Conservation (phyloP, 208 protist species). For the Leishmania amazonensis region DNA sequence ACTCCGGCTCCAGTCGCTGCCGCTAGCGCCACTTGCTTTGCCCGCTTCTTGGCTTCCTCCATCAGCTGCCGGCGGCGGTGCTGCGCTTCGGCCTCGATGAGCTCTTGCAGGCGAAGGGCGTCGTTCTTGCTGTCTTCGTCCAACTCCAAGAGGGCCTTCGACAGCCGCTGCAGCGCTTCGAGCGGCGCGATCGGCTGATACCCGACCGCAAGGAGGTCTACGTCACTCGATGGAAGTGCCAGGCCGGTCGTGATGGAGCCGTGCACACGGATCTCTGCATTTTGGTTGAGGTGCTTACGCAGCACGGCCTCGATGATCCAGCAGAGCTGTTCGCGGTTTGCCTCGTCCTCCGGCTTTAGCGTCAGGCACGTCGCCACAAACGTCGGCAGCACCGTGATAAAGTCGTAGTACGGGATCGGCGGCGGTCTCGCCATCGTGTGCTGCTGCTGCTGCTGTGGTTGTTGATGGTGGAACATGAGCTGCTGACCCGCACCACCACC, state of each 20-base stretch:
- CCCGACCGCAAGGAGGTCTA: conserved; percentile 77
- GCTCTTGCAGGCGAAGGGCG: conserved; percentile 25
- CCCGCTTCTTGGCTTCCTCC: conserved; percentile 9
- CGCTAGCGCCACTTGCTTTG: conserved; percentile 8
- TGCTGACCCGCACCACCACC: not conserved
- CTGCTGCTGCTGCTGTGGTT: conserved; percentile 10
- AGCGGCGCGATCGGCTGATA: conserved; percentile 73
- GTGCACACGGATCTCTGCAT: conserved; percentile 68
- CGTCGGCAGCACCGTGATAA: conserved; percentile 53
- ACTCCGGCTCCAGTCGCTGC: not conserved
- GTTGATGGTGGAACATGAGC: not conserved
- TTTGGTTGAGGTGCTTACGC: conserved; percentile 30
- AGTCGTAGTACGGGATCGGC: conserved; percentile 50
- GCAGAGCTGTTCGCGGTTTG: conserved; percentile 62
- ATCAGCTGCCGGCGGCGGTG: conserved; percentile 11
- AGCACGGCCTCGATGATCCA: conserved; percentile 58
- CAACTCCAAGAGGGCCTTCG: conserved; percentile 57
- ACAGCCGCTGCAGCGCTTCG: conserved; percentile 70
- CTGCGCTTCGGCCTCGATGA: conserved; percentile 39
- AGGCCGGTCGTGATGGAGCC: conserved; percentile 80
- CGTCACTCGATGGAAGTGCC: conserved; percentile 76
- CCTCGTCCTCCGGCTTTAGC: conserved; percentile 43
- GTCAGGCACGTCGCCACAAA: conserved; percentile 73
- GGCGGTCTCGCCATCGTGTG: not conserved
- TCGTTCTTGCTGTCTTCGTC: conserved; percentile 42